Base-by-base conservation (phyloP, 1,139 yeast genomes). In the Kurtzmaniella natalensis region DNA sequence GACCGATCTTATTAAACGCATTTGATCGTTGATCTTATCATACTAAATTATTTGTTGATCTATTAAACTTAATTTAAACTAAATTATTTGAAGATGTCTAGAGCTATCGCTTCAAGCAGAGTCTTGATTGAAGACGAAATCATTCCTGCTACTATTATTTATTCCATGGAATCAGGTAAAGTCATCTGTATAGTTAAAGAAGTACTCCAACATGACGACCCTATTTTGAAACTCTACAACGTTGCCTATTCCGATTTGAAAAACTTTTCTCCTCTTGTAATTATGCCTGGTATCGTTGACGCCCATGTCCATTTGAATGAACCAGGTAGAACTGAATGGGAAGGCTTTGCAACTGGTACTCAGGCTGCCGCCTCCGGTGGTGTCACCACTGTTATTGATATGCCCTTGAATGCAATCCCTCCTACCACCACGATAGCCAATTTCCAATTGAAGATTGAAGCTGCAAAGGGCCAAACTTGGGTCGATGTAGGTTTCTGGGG, bases 401-500 rank as follows among this genome's bases (percentile, higher is more conserved):
- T 89, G 97, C 97, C 97, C 0, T 64, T 89, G 50, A 89, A 89
- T 55, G 95, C 96, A 2, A 82, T 88, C 36, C 96, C 96, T 1
- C 96, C 96, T 18, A 89, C 96, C 1, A 88, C 96, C 1, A 86
- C 84, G 2, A 70, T 88, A 2, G 77, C 72, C 40, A 86, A 88
- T 57, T 76, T 89, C 51, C 70, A 82, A 38, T 62, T 72, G 40
- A 89, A 89, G 54, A 66, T 86, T 39, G 64, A 70, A 13, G 96
- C 96, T 1, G 94, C 96, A 2, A 60, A 66, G 41, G 82, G 78
- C 34, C 84, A 88, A 55, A 75, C 89, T 39, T 88, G 95, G 94
- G 94, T 85, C 24, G 96, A 89, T 51, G 88, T 85, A 9, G 96
- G 88, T 0, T 88, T 89, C 56, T 89, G 96, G 96, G 97, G 96